Base-by-base conservation (phyloP, 495 filamentous ascomycete genomes). In the Tuber melanosporum region DNA sequence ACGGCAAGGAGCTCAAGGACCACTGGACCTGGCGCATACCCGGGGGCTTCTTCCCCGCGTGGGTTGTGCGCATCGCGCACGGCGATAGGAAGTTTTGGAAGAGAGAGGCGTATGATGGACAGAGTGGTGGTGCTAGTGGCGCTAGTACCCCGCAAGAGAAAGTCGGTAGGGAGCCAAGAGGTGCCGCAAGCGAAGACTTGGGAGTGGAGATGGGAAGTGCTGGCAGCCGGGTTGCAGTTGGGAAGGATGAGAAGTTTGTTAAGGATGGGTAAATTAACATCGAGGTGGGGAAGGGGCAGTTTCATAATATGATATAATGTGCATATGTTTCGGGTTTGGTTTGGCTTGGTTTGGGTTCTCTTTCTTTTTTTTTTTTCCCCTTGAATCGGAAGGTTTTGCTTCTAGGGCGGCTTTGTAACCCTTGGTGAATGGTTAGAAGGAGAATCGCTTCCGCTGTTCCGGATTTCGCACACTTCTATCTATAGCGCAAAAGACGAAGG, bases 31-130 rank as follows among this genome's bases (percentile, higher is more conserved):
- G 88, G 87, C 87, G 85, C 80, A 85, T 92, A 66, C 86, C 87
- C 10, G 92, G 91, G 44, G 91, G 91, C 12, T 83, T 93, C 72
- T 84, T 93, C 15, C 92, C 92, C 0, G 87, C 87, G 3, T 95
- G 92, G 92, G 76, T 92, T 70, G 85, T 86, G 74, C 87, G 91
- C 14, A 84, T 87, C n/a, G 79, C 83, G 0, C 80, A 83, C n/a
- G 92, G 92, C 1, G 90, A 93, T 85, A 89, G 86, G 82, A 87
- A 91, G 71, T 93, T 92, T 82, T 92, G 91, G 90, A 66, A 66
- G 57, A 86, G 85, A 41, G 72, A 79, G 36, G 42, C 74, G 46
- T 71, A 74, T 42, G 78, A 80, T 46, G 77, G 77, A 4, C 46
- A 72, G 73, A 80, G 78, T 32, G 66, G 76, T 26, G 49, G 43